Conservation (phyloP, 2,329 filamentous ascomycete genomes). For the Xenoacremonium recifei region DNA sequence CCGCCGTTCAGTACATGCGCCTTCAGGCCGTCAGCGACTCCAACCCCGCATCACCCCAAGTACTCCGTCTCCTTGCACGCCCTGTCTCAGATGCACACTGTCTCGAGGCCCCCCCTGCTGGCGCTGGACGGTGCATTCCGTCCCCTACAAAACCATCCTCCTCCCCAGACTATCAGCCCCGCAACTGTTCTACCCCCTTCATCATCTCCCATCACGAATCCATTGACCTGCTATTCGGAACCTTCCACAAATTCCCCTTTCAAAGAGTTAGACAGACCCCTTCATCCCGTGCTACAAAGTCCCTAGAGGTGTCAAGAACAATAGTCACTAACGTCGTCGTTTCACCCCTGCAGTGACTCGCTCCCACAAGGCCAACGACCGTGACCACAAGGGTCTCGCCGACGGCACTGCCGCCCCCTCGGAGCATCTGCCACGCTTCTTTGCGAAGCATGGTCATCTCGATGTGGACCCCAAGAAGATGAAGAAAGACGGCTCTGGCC, state of each 20-base stretch:
- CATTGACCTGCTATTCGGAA: neutral
- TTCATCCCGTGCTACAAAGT: no score
- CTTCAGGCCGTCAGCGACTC: no score
- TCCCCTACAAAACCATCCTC: neutral
- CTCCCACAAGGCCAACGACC: slow-evolving; percentile 93
- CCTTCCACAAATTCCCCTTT: no score
- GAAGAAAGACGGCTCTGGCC: slow-evolving; percentile 94
- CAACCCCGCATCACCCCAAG: no score
- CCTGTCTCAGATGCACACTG: no score
- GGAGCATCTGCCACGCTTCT: slow-evolving; percentile 85
- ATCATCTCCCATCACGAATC: neutral
- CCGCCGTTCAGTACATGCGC: no score
- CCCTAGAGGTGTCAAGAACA: no score
- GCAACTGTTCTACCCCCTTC: neutral
- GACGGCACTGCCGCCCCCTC: slow-evolving; percentile 69
- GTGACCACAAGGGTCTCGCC: slow-evolving; percentile 78
- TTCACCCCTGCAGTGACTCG: slow-evolving; percentile 88
- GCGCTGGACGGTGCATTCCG: no score
- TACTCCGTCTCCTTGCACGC: no score
- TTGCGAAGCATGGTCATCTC: slow-evolving; percentile 80
- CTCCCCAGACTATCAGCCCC: slow-evolving; percentile 2
- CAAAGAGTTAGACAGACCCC: no score
- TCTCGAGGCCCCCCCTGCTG: no score
- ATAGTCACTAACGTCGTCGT: slow-evolving; percentile 8
- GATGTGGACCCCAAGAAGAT: slow-evolving; percentile 86